A percentile compares a stretch with the other conserved stretches of the same genome.
Evolutionary conservation across 768 basidiomycete species (phyloP).

Genomic region (Saitozyma podzolica): DNA sequence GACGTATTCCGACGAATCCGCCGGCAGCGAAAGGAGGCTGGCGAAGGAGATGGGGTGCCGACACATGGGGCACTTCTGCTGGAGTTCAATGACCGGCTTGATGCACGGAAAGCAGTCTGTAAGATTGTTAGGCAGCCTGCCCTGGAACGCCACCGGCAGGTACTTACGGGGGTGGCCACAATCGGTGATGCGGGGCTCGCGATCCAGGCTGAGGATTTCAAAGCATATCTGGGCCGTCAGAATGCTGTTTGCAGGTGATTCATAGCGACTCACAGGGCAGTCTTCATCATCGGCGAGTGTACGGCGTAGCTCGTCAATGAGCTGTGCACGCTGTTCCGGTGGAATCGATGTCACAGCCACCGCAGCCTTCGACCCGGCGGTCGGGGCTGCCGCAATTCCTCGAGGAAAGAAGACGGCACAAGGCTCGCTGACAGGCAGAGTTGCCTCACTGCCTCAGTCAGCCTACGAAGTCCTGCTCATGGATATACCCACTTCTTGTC

Average conservation of each 20-base stretch:
- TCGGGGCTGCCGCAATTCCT: conserved; percentile 28
- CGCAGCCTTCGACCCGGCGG: conserved; percentile 8
- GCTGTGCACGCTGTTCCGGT: conserved; percentile 18
- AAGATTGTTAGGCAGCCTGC: background rate
- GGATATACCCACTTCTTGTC: conserved; percentile 31
- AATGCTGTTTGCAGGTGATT: background rate
- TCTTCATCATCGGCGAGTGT: conserved; percentile 36
- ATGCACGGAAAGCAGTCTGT: conserved; percentile 40
- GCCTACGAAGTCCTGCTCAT: background rate
- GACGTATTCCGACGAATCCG: conserved; percentile 22
- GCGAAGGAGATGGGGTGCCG: conserved; percentile 28
- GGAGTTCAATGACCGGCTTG: conserved; percentile 16
- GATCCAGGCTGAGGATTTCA: conserved; percentile 12
- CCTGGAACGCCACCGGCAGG: background rate
- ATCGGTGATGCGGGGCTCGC: conserved; percentile 36
- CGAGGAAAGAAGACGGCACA: conserved; percentile 37
- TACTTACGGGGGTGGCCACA: conserved; percentile 41
- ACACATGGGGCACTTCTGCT: conserved; percentile 32
- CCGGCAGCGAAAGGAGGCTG: conserved; percentile 33
- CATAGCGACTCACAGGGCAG: conserved; percentile 29
- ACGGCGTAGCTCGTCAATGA: conserved; percentile 32
- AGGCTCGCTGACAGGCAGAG: conserved; percentile 36
- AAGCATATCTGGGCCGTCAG: conserved; percentile 23
- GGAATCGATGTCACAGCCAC: conserved; percentile 19
- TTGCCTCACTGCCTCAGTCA: conserved; percentile 36